Conservation (phyloP, 345 rosid species). For the Acer negundo region DNA sequence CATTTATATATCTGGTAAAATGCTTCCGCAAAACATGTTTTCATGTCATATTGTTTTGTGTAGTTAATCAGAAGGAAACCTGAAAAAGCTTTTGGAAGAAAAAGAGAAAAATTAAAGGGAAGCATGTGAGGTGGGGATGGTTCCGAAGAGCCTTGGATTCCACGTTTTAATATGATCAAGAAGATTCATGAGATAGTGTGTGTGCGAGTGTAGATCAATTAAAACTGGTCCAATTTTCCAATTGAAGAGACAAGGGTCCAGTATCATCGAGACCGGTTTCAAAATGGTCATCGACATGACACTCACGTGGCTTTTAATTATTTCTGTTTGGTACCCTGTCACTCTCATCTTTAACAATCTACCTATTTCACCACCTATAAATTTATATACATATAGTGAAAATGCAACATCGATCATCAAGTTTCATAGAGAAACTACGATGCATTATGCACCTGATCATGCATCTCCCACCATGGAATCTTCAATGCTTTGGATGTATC, state of each 20-base stretch:
- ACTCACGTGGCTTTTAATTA: conserved; percentile 29
- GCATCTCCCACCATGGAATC: too few relatives aligned
- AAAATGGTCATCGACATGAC: neutral
- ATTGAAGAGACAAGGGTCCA: conserved; percentile 17
- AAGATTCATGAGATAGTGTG: neutral
- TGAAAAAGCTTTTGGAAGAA: neutral
- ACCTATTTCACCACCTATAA: neutral
- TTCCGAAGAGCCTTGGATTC: conserved; percentile 33
- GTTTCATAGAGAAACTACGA: too few relatives aligned
- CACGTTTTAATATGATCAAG: conserved; percentile 11
- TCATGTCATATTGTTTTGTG: neutral
- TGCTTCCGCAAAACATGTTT: neutral
- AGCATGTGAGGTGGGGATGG: conserved; percentile 15
- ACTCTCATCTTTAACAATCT: conserved; percentile 13
- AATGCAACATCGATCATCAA: too few relatives aligned
- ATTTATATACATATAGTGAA: too few relatives aligned
- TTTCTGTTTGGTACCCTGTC: conserved; percentile 34
- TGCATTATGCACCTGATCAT: too few relatives aligned
- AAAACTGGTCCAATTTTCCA: too few relatives aligned
- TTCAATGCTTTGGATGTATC: too few relatives aligned
- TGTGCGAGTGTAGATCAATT: too few relatives aligned
- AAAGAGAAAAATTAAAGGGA: neutral
- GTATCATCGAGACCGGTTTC: conserved; percentile 5
- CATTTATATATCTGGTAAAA: neutral
- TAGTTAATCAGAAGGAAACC: conserved; percentile 21